Evolutionary conservation across 768 basidiomycete species (phyloP).

Genomic region (Mycena metata): DNA sequence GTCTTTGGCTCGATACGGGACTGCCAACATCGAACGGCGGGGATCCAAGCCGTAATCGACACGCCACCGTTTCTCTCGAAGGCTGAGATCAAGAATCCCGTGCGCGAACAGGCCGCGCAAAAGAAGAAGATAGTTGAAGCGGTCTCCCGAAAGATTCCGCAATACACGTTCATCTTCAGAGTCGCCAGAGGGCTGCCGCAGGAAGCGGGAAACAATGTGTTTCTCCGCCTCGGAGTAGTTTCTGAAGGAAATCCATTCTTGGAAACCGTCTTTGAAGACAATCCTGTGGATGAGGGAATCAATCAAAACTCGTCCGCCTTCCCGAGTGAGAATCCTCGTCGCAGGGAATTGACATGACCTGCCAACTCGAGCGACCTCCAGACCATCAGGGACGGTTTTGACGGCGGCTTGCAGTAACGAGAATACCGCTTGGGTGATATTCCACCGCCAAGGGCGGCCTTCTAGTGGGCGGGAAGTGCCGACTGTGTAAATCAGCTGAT

Average conservation of each 20-base stretch:
- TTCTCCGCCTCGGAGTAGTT: slow-evolving; percentile 9
- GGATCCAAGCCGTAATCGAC: slow-evolving; percentile 66
- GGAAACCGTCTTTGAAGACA: slow-evolving; percentile 10
- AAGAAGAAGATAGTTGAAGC: slow-evolving; percentile 50
- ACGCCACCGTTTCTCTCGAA: slow-evolving; percentile 60
- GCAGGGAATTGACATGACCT: slow-evolving; percentile 15
- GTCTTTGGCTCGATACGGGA: slow-evolving; percentile 69
- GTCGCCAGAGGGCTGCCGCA: background rate
- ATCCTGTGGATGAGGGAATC: background rate
- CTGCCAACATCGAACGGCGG: slow-evolving; percentile 60
- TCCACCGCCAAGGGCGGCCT: slow-evolving; percentile 59
- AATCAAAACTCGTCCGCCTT: background rate
- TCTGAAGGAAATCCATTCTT: slow-evolving; percentile 27
- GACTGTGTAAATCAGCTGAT: slow-evolving; percentile 64
- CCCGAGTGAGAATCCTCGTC: slow-evolving; percentile 14
- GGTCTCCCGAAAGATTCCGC: slow-evolving; percentile 1
- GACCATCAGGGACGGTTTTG: slow-evolving; percentile 34
- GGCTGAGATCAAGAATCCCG: slow-evolving; percentile 54
- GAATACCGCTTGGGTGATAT: slow-evolving; percentile 54
- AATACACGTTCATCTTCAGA: slow-evolving; percentile 25
- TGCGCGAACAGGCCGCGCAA: slow-evolving; percentile 60
- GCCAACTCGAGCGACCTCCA: slow-evolving; percentile 35
- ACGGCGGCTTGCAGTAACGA: slow-evolving; percentile 43
- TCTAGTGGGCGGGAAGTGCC: slow-evolving; percentile 55
- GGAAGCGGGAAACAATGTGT: slow-evolving; percentile 5